Percentiles rank a stretch among this genome's conserved stretches.
phyloP scores from a whole-genome alignment of 108 stramenopile species.

The Ochromonas danica region DNA sequence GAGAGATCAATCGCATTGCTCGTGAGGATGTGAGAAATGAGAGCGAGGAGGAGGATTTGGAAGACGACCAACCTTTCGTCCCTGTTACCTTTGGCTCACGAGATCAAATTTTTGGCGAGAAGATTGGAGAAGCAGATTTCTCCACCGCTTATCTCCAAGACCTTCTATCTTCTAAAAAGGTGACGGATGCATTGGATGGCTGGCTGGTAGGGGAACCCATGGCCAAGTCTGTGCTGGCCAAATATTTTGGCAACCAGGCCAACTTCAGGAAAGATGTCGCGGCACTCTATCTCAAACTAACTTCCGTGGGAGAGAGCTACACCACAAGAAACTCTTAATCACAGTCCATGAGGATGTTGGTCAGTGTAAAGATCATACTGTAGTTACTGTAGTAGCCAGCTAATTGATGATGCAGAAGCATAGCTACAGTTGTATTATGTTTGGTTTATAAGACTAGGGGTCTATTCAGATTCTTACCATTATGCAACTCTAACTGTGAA shows the following conservation, averaged over 20 bases:
- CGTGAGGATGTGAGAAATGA: background rate
- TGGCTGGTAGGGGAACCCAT: background rate
- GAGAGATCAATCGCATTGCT: background rate
- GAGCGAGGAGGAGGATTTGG: constrained; percentile 40
- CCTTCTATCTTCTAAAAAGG: background rate
- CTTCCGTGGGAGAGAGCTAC: background rate
- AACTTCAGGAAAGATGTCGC: constrained; percentile 32
- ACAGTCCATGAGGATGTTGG: background rate
- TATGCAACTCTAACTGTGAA: no score
- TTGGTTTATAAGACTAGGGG: no score
- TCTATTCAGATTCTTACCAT: no score
- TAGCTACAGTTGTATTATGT: no score
- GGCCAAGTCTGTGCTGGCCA: background rate
- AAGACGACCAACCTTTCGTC: constrained; percentile 40
- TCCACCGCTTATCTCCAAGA: background rate
- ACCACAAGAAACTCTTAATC: constrained; percentile 2
- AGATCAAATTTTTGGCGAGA: constrained; percentile 39
- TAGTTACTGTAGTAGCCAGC: no score
- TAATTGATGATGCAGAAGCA: no score
- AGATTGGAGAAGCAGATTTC: background rate
- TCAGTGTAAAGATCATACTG: background rate
- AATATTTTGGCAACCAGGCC: constrained; percentile 38
- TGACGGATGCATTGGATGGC: background rate
- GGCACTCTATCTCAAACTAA: constrained; percentile 8
- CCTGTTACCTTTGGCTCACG: constrained; percentile 46